Conservation (phyloP, 495 filamentous ascomycete genomes). For the Antarctomyces pellizariae region DNA sequence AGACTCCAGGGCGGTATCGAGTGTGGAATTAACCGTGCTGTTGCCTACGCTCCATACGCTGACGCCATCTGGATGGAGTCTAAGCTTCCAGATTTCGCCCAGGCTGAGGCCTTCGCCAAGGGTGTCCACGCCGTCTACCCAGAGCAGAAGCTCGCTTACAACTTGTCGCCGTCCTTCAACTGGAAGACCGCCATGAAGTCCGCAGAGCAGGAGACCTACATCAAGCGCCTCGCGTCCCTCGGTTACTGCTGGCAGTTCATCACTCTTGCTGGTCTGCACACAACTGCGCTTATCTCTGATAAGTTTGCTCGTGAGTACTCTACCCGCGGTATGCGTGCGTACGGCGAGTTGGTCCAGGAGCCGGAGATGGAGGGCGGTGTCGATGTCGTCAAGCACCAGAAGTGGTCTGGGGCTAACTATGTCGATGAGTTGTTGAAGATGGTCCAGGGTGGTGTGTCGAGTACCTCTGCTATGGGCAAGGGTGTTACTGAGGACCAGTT, state of each 20-base stretch:
- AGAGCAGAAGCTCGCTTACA: slow-evolving; percentile 94
- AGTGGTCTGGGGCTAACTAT: slow-evolving; percentile 91
- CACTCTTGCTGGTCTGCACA: slow-evolving; percentile 93
- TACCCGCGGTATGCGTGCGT: slow-evolving; percentile 77
- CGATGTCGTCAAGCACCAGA: slow-evolving; percentile 96
- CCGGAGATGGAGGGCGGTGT: slow-evolving; percentile 79
- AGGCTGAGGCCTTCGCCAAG: slow-evolving; percentile 84
- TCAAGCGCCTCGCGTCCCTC: slow-evolving; percentile 56
- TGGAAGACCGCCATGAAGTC: slow-evolving; percentile 95
- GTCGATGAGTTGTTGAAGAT: slow-evolving; percentile 89
- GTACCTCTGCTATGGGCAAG: slow-evolving; percentile 86
- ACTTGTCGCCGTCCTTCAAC: slow-evolving; percentile 96
- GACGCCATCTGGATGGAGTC: slow-evolving; percentile 99
- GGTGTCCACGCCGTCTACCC: slow-evolving; percentile 91
- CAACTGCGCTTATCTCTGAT: slow-evolving; percentile 73
- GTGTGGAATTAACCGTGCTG: slow-evolving; percentile 74
- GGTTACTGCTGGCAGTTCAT: slow-evolving; percentile 99
- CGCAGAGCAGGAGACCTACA: slow-evolving; percentile 91
- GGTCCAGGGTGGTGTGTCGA: slow-evolving; percentile 82
- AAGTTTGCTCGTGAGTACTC: slow-evolving; percentile 68
- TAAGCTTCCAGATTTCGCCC: slow-evolving; percentile 77
- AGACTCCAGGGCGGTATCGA: slow-evolving; percentile 75
- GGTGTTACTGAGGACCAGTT: slow-evolving; percentile 98
- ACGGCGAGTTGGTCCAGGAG: slow-evolving; percentile 91
- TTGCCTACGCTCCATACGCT: slow-evolving; percentile 82